phyloP scores from a whole-genome alignment of 306 rosid genomes.

The Parietaria judaica region DNA sequence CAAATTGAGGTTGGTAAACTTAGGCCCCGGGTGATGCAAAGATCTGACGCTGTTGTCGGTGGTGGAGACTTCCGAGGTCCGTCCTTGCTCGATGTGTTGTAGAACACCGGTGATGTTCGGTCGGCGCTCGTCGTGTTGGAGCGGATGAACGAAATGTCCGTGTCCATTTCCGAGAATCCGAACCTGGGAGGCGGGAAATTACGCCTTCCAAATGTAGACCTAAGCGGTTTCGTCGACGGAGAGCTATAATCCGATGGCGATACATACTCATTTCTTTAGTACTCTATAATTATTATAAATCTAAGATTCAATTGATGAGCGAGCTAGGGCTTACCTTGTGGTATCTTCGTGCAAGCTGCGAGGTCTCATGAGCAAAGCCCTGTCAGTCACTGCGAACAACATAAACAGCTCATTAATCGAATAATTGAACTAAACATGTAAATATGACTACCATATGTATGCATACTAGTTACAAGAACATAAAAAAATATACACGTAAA shows the following conservation, averaged over 20 bases:
- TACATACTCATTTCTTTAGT: too few relatives aligned
- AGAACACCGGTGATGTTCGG: conserved; percentile 40
- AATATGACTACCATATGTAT: too few relatives aligned
- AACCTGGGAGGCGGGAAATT: conserved; percentile 25
- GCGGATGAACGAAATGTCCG: conserved; percentile 81
- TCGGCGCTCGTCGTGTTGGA: conserved; percentile 73
- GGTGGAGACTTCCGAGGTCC: conserved; percentile 49
- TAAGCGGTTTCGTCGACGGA: conserved; percentile 14
- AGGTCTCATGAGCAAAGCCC: conserved; percentile 45
- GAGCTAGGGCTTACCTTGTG: conserved; percentile 30
- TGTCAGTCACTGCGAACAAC: conserved; percentile 21
- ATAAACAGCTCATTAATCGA: background rate
- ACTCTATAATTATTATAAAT: too few relatives aligned
- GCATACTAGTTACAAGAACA: too few relatives aligned
- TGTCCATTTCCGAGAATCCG: conserved; percentile 53
- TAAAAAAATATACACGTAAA: too few relatives aligned
- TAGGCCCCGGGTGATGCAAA: conserved; percentile 21
- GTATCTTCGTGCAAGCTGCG: conserved; percentile 43
- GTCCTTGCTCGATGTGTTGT: conserved; percentile 40
- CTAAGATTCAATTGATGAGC: too few relatives aligned
- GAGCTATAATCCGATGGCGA: conserved; percentile 7
- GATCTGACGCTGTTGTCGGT: conserved; percentile 62
- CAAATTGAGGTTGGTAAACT: conserved; percentile 29
- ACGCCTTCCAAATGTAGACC: conserved; percentile 34
- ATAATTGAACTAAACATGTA: too few relatives aligned